Evolutionary conservation across 2,329 filamentous ascomycete species (phyloP).

Genomic region (Aspergillus versicolor): DNA sequence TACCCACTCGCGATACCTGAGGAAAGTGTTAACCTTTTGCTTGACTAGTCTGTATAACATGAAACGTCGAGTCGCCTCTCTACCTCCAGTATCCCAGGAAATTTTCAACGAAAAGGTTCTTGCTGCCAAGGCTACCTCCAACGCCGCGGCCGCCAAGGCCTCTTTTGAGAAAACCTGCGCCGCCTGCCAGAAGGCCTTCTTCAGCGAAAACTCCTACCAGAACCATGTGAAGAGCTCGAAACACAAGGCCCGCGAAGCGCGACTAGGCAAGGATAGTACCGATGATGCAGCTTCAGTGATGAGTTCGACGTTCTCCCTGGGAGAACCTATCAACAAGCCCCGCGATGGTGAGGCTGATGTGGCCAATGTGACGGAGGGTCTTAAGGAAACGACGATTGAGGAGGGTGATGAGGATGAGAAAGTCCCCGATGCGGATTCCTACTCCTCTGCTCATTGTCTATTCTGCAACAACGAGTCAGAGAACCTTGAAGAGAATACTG

Average conservation of each 20-base stretch:
- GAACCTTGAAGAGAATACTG: slow-evolving; percentile 70
- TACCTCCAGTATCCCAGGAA: slow-evolving; percentile 88
- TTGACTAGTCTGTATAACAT: slow-evolving; percentile 80
- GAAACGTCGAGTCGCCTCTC: slow-evolving; percentile 85
- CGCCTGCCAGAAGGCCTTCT: slow-evolving; percentile 87
- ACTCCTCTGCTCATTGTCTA: slow-evolving; percentile 63
- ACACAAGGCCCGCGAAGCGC: slow-evolving; percentile 69
- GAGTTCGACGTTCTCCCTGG: slow-evolving; percentile 88
- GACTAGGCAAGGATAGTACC: slow-evolving; percentile 45
- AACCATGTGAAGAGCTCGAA: slow-evolving; percentile 92
- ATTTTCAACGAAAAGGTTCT: slow-evolving; percentile 94
- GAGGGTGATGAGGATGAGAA: slow-evolving; percentile 48
- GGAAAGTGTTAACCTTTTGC: slow-evolving; percentile 2
- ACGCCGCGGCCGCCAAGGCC: slow-evolving; percentile 81
- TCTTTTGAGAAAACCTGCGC: slow-evolving; percentile 82
- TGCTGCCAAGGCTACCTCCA: slow-evolving; percentile 80
- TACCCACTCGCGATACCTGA: background rate
- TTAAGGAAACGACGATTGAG: slow-evolving; percentile 65
- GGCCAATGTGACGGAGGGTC: slow-evolving; percentile 70
- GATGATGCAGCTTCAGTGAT: slow-evolving; percentile 80
- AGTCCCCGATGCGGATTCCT: slow-evolving; percentile 43
- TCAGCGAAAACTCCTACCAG: slow-evolving; percentile 90
- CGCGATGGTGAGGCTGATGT: slow-evolving; percentile 73
- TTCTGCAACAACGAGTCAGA: slow-evolving; percentile 91
- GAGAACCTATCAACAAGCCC: slow-evolving; percentile 64